Evolutionary conservation across 257 asterid genomes (phyloP), one percentile per base, ranked within the genome.

Genomic region (Solanum boliviense): DNA sequence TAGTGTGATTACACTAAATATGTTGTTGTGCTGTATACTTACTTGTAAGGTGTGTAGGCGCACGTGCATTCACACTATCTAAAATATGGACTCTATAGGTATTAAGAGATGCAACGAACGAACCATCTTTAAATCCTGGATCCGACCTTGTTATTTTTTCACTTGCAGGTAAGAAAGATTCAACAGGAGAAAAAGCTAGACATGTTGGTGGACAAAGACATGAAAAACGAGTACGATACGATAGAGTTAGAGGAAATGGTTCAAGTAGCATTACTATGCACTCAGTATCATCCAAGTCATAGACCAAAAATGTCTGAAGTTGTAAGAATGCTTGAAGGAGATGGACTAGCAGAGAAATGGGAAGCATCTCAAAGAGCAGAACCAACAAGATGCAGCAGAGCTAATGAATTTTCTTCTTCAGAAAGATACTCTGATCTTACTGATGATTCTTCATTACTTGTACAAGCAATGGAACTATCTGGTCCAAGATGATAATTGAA

Each of bases 271-370:
- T 84, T 97, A 82, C 12, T 97, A 84, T 97, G 99, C 91, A 96
- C 99, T 3, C 98, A 93, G 31, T 94, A 93, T 88, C 97, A 93
- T 58, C 99, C 99, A 3, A 92, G 90, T 87, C 94, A 93, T 15
- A 91, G 99, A 84, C 99, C 99, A 18, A 97, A 91, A 91, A 97
- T 97, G 99, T 95, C 98, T 25, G 99, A 96, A 89, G 99, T 97
- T 39, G 98, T 97, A 6, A 89, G 99, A 74, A 95, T 97, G 99
- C 95, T 97, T 0, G 99, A 94, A 92, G 99, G 99, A 7, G 99
- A 95, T 38, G 99, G 99, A 31, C 96, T 97, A 4, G 99, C 97
- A 7, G 99, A 97, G 78, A 97, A 94, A 88, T 97, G 99, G 99
- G 99, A 94, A 89, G 98, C 98, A n/a, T 94, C 98, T 9, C 98